These are phyloP conservation scores for Amborella trichopoda DNA, from an alignment of 164 flowering plant genomes.

Conservation along the genomic window DNA sequence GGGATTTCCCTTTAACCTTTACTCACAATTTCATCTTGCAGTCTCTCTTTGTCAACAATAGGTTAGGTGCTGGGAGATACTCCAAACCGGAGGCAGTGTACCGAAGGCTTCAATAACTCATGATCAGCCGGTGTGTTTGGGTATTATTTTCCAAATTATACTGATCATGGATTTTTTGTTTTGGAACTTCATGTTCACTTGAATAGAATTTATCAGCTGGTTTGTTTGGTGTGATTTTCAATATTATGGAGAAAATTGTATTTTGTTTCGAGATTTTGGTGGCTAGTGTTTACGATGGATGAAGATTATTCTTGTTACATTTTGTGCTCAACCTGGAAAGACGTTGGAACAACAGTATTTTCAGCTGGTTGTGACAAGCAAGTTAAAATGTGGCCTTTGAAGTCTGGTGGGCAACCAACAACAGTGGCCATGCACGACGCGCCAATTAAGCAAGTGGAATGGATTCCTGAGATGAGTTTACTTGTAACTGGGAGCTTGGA, in stretches of 20 bases:
- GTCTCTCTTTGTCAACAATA: slow-evolving; percentile 7
- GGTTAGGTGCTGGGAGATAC: slow-evolving; percentile 98
- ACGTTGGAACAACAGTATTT: slow-evolving; percentile 93
- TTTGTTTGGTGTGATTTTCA: background rate
- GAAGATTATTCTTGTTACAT: slow-evolving; percentile 61
- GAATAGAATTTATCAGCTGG: background rate
- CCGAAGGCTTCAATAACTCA: slow-evolving; percentile 81
- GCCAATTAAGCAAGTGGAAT: slow-evolving; percentile 79
- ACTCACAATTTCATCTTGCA: background rate
- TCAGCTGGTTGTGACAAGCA: slow-evolving; percentile 99
- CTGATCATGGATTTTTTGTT: background rate
- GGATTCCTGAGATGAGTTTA: slow-evolving; percentile 87
- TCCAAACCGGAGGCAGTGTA: slow-evolving; percentile 34
- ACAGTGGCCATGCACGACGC: slow-evolving; percentile 95
- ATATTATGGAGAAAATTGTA: no score
- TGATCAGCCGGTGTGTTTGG: slow-evolving; percentile 66
- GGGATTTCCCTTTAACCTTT: background rate
- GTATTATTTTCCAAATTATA: background rate
- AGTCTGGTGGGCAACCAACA: slow-evolving; percentile 67
- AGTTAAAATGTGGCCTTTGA: slow-evolving; percentile 93
- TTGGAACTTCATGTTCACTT: background rate
- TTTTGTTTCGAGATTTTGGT: background rate
- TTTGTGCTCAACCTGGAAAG: slow-evolving; percentile 95
- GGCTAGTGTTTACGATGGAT: background rate
- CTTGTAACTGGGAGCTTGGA: slow-evolving; percentile 96